Evolutionary conservation across 169 alveolate species (phyloP).

Genomic region (Cystoisospora suis): DNA sequence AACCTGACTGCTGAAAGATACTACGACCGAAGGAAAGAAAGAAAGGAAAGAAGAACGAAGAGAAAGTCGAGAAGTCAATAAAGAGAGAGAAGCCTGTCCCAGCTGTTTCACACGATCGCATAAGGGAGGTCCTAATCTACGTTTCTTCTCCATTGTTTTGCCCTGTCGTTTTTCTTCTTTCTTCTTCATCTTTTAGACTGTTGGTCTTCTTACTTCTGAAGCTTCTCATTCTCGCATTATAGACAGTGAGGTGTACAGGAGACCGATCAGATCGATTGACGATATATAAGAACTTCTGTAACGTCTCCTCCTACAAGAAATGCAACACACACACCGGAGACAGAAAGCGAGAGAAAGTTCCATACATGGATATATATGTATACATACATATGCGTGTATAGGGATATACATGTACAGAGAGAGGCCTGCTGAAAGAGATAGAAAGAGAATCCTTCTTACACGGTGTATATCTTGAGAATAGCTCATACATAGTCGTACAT

Average conservation of each 20-base stretch:
- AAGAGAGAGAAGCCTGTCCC: not conserved
- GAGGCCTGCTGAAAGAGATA: not conserved
- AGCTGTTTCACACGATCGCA: not conserved
- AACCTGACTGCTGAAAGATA: too few relatives aligned
- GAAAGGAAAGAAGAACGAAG: not conserved
- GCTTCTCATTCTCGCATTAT: constrained; percentile 6
- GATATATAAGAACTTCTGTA: not conserved
- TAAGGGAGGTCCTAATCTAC: not conserved
- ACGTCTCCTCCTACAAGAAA: not conserved
- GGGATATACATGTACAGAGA: not conserved
- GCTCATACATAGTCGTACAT: not conserved
- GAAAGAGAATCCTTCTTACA: not conserved
- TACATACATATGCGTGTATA: not conserved
- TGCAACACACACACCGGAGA: not conserved
- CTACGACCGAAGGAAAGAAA: too few relatives aligned
- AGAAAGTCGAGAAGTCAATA: not conserved
- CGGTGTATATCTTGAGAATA: not conserved
- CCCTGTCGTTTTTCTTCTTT: not conserved
- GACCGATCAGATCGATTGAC: not conserved
- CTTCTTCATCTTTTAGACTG: not conserved
- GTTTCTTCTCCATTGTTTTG: not conserved
- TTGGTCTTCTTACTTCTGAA: not conserved
- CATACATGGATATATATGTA: not conserved
- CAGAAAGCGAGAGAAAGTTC: not conserved
- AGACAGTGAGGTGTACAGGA: constrained; percentile 11